phyloP scores from a whole-genome alignment of 148 eudicot genomes.

The Amaranthus hypochondriacus region DNA sequence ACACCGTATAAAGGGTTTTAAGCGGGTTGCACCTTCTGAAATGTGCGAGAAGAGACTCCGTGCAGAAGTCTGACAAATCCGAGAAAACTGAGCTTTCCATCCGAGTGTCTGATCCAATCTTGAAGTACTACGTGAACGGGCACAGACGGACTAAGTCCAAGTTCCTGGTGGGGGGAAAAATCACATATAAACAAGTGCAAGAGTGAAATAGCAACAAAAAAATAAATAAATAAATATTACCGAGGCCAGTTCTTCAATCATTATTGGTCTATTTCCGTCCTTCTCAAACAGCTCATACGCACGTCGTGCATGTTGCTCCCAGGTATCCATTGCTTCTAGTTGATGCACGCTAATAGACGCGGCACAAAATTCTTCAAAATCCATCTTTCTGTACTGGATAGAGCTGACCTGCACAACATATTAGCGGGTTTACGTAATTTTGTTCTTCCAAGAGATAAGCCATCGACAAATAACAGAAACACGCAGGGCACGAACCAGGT shows the following conservation, averaged over 20 bases:
- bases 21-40: conserved; percentile 51
- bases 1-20: conserved; percentile 1
- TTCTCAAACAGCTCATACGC: conserved; percentile 92
- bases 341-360: conserved; percentile 88
- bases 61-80: conserved; percentile 92
- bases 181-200: not conserved
- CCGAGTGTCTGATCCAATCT: conserved; percentile 91
- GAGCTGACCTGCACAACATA: conserved; percentile 56
- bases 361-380: conserved; percentile 88
- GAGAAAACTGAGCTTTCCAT: conserved; percentile 90
- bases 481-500: conserved; percentile 37
- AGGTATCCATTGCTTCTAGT: conserved; percentile 76
- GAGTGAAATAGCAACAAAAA: not conserved
- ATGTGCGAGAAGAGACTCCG: conserved; percentile 66
- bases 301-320: conserved; percentile 91
- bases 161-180: conserved; percentile 46
- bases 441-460: not conserved
- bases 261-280: conserved; percentile 89
- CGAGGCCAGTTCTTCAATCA: conserved; percentile 95
- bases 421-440: conserved; percentile 7
- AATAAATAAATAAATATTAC: conserved; percentile 31
- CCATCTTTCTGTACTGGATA: conserved; percentile 80
- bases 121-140: conserved; percentile 94
- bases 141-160: conserved; percentile 87
- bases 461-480: not conserved